Evolutionary conservation across 208 protist species (phyloP).

Genomic region (Kentomonas sorsogonicus): DNA sequence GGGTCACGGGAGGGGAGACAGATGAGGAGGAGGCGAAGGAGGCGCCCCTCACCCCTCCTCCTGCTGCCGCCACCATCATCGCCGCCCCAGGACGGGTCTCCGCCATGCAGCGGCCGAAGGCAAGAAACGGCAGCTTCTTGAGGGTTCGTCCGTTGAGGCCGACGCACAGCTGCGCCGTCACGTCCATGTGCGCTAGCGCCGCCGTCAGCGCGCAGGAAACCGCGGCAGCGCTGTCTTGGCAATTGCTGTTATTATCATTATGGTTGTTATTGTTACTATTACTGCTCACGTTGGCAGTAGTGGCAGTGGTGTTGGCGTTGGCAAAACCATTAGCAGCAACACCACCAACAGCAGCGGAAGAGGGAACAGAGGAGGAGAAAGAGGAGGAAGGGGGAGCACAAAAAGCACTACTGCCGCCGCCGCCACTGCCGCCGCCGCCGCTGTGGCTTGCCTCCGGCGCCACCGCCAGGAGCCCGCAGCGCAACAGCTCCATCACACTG

Average conservation of each 20-base stretch:
- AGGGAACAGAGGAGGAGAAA: too few relatives aligned
- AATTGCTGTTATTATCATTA: conserved; percentile 5
- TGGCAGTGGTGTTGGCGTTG: too few relatives aligned
- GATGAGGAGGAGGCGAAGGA: too few relatives aligned
- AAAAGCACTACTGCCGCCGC: conserved; percentile 5
- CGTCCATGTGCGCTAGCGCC: conserved; percentile 12
- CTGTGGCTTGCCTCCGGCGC: too few relatives aligned
- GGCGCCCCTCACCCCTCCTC: too few relatives aligned
- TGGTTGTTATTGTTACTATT: conserved; percentile 10
- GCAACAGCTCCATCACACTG: conserved; percentile 76
- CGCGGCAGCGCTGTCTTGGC: neutral
- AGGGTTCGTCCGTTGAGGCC: conserved; percentile 88
- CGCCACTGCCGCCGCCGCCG: neutral
- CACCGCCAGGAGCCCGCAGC: conserved; percentile 13
- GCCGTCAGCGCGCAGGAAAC: neutral
- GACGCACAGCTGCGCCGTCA: conserved; percentile 37
- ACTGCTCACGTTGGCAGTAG: neutral
- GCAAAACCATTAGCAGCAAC: too few relatives aligned
- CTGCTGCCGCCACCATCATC: too few relatives aligned
- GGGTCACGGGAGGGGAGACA: neutral
- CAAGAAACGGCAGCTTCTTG: conserved; percentile 91
- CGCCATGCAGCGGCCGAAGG: conserved; percentile 23
- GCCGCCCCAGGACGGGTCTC: neutral
- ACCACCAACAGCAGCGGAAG: too few relatives aligned
- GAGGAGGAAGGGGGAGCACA: too few relatives aligned